Evolutionary conservation across 768 basidiomycete species (phyloP), one percentile per base, ranked within the genome.

Genomic region (Phlebiopsis gigantea): DNA sequence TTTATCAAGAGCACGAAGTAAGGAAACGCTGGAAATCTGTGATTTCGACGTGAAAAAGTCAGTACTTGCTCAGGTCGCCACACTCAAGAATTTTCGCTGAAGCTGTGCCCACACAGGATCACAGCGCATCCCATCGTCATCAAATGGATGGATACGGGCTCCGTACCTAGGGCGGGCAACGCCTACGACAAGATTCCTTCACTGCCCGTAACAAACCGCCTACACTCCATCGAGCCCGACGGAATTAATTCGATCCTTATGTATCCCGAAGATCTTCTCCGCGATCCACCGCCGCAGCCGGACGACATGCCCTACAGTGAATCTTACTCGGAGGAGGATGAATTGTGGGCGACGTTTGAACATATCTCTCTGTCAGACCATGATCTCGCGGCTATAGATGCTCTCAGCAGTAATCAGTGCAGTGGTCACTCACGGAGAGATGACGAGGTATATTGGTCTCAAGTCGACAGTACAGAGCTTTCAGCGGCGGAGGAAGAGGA

Each of bases 1-100:
- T 1, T 77, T 88, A 42, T 90, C 88, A 12, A 81, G 88, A 14
- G 88, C 87, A 14, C 88, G 83, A 1, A 79, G 70, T n/a, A 77
- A 87, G 77, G 77, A 79, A 22, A 73, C 76, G 2, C 73, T 90
- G 15, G 79, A 90, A 65, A 82, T 90, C 7, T 69, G 81, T 19
- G 80, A 81, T 61, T 90, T 90, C 64, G 69, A 83, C 61, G 69
- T 79, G 0, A 65, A 68, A 31, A 89, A 81, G 86, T 85, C n/a
- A n/a, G n/a, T n/a, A n/a, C n/a, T n/a, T n/a, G n/a, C n/a, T n/a
- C n/a, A 62, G 43, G 81, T 53, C 60, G 48, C 28, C 6, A 7
- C 14, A 34, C 31, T 34, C 31, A 7, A 34, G 7, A 34, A 34
- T 7, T 34, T 14, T n/a, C 31, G 7, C 14, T 34, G 31, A 34